These are phyloP conservation scores for Paralagenidium karlingii DNA, from an alignment of 352 stramenopile species.

Conservation along the genomic window DNA sequence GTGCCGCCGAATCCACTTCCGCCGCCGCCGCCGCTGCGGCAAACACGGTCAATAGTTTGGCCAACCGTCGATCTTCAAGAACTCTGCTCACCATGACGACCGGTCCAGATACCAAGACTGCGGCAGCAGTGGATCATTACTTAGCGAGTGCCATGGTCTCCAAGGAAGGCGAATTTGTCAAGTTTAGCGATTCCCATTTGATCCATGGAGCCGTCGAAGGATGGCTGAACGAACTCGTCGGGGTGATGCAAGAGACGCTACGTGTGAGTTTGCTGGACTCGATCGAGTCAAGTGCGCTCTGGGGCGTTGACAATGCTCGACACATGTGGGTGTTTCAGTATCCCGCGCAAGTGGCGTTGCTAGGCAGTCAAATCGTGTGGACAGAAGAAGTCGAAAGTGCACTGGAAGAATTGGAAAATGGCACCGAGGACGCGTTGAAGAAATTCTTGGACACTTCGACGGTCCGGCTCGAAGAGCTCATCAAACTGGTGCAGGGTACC, in stretches of 20 bases:
- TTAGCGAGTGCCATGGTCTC: conserved; percentile 87
- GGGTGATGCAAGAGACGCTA: conserved; percentile 88
- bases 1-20: conserved; percentile 13
- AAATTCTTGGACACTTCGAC: conserved; percentile 90
- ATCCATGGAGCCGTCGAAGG: conserved; percentile 83
- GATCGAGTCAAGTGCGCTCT: conserved; percentile 88
- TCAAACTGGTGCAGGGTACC: conserved; percentile 87
- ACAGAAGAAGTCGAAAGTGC: conserved; percentile 85
- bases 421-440: conserved; percentile 92
- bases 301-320: conserved; percentile 71
- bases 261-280: conserved; percentile 78
- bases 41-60: too few species aligned
- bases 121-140: conserved; percentile 26
- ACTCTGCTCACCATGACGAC: too few species aligned
- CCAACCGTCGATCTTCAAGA: neutral
- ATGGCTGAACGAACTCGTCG: conserved; percentile 92
- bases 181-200: conserved; percentile 59
- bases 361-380: conserved; percentile 91
- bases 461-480: conserved; percentile 84
- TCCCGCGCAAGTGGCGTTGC: conserved; percentile 57
- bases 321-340: conserved; percentile 88
- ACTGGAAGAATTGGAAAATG: conserved; percentile 91
- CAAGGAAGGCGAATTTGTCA: conserved; percentile 91
- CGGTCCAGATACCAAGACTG: too few species aligned
- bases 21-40: conserved; percentile 9